Base-by-base conservation (phyloP, 1,139 yeast genomes). In the Protomyces inundatus region DNA sequence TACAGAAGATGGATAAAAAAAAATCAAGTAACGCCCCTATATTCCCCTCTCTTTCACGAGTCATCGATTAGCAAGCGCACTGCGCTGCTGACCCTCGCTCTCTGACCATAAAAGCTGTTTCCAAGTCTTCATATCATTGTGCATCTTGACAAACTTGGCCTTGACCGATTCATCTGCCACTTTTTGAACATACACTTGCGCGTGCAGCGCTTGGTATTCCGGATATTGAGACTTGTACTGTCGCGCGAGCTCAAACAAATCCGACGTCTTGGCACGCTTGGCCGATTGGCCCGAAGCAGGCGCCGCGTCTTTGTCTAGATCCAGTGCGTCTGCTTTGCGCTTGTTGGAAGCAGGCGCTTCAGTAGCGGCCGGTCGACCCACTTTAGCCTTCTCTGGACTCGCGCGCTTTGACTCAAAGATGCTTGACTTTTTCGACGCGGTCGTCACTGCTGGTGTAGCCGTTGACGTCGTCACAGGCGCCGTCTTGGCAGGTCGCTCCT, bases 121-220 rank as follows among this genome's bases (percentile, higher is more conserved):
- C 62, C 62, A 58, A 16, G 16, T 12, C 34, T 55, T 58, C 62
- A 58, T 58, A 30, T 58, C 52, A 42, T 58, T 51, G 36, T 58
- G 62, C 62, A 58, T n/a, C 45, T 58, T 51, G 56, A 58, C 32
- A 45, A 58, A 58, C 53, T 52, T 51, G 34, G 55, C 23, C 35
- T 51, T 30, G 23, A 58, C 42, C 6, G 42, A 33, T 9, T 52
- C 52, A 52, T 58, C 62, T 14, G 52, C 62, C 12, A 58, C 30
- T 23, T 52, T 51, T 12, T 55, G 16, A 9, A 42, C 54, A 42
- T 42, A 42, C 16, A 57, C 55, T 23, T 58, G 52, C 30, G 42
- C 53, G 36, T 58, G 62, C 42, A 58, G 50, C 16, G 35, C 45
- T 35, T 34, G 35, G 45, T 58, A 58, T 35, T 58, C 56, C 35